Conservation (phyloP, 805 yeast species). For the Saccharomycopsis selenospora region DNA sequence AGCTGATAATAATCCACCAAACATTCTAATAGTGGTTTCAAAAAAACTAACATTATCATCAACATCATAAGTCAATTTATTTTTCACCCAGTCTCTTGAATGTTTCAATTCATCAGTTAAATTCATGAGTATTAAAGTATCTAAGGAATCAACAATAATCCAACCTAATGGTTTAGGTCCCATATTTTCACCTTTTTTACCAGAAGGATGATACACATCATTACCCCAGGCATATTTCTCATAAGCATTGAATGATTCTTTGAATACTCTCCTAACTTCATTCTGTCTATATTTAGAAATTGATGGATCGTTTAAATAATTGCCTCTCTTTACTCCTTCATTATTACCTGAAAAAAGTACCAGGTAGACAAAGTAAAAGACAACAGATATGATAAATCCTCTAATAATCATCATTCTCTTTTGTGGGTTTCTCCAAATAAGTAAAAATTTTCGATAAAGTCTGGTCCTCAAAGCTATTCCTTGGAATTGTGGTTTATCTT, state of each 20-base stretch:
- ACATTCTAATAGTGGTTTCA: slow-evolving; percentile 91
- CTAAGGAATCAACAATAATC: slow-evolving; percentile 85
- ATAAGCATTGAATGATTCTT: slow-evolving; percentile 73
- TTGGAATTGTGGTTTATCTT: slow-evolving; percentile 1
- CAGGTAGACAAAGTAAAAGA: background rate
- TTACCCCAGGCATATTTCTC: slow-evolving; percentile 74
- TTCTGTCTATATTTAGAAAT: slow-evolving; percentile 28
- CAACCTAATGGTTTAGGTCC: slow-evolving; percentile 81
- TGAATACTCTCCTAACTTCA: slow-evolving; percentile 60
- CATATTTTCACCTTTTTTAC: slow-evolving; percentile 60
- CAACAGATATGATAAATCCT: background rate
- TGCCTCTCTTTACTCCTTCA: background rate
- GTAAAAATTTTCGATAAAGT: background rate
- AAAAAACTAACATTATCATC: slow-evolving; percentile 75
- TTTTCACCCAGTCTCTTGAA: slow-evolving; percentile 68
- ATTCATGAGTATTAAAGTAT: slow-evolving; percentile 75
- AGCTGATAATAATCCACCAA: slow-evolving; percentile 88
- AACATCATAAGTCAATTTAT: slow-evolving; percentile 61
- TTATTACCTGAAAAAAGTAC: background rate
- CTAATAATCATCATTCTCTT: background rate
- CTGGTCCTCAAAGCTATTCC: background rate
- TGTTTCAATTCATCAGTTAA: slow-evolving; percentile 49
- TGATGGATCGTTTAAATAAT: background rate
- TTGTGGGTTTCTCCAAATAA: background rate
- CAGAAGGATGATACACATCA: slow-evolving; percentile 70